Conservation (phyloP, 1,284 basidiomycete species). For the Melanopsichium pennsylvanicum region DNA sequence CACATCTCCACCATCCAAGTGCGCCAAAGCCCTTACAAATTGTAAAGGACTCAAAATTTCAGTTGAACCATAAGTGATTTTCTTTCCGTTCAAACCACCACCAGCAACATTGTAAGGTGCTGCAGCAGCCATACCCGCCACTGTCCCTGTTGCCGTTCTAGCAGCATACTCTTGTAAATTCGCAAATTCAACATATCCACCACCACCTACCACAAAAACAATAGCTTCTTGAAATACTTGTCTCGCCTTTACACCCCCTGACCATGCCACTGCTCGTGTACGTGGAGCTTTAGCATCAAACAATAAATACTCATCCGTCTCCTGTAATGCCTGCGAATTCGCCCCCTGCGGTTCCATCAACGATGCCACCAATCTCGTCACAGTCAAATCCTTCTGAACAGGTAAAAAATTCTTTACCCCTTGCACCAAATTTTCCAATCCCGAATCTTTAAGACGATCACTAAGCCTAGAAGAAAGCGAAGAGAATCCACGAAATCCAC, state of each 20-base stretch:
- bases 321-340: slow-evolving; percentile 72
- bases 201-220: slow-evolving; percentile 95
- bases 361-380: slow-evolving; percentile 91
- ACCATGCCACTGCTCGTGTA: slow-evolving; percentile 21
- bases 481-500: slow-evolving; percentile 89
- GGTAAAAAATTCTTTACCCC: slow-evolving; percentile 99
- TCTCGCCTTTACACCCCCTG: slow-evolving; percentile 39
- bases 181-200: slow-evolving; percentile 95
- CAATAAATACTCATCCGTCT: slow-evolving; percentile 95
- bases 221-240: slow-evolving; percentile 83
- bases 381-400: slow-evolving; percentile 88
- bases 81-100: slow-evolving; percentile 50
- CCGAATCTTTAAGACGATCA: slow-evolving; percentile 90
- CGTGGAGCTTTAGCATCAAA: slow-evolving; percentile 77
- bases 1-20: slow-evolving; percentile 35
- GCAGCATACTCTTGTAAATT: slow-evolving; percentile 72
- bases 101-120: too few relatives aligned
- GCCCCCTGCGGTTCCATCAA: slow-evolving; percentile 95
- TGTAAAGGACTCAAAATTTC: slow-evolving; percentile 89
- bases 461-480: slow-evolving; percentile 74
- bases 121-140: slow-evolving; percentile 53
- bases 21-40: slow-evolving; percentile 76
- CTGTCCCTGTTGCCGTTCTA: slow-evolving; percentile 47
- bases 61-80: slow-evolving; percentile 92
- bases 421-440: slow-evolving; percentile 89